Base-by-base conservation (phyloP, 1,284 basidiomycete species). In the Afroboletus lepidellus region DNA sequence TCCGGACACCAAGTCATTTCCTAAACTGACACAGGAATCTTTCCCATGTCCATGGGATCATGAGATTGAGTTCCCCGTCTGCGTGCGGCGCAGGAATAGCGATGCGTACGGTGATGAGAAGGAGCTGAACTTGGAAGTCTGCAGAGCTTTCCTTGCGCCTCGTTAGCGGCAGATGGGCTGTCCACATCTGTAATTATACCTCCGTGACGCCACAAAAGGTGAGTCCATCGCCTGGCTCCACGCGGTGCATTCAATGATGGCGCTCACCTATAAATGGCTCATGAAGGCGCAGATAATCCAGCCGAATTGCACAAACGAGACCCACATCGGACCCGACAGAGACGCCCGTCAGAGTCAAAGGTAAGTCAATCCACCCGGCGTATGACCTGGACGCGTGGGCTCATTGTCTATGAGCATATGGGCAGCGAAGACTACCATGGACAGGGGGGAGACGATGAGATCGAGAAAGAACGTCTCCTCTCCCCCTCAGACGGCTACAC, bases 371-470 rank as follows among this genome's bases (percentile, higher is more conserved):
- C 9, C 33, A 18, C 39, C n/a, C n/a, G 27, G 9, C 15, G 8
- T 18, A 38, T 37, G 8, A 24, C 37, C 4, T 21, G 27, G 15
- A 33, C 30, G 24, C 21, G 27, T 9, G 16, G 44, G 20, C 61
- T 56, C 42, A 65, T 21, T 15, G 32, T 20, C 23, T n/a, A 21
- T 27, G 16, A 46, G 21, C 41, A 61, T 39, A 69, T 69, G 63
- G 34, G n/a, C 32, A 36, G 15, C 39, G 30, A 54, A 34, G 21
- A 41, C 24, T 57, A 66, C 42, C 59, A 56, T 12, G 41, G 33
- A 33, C 58, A 50, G 20, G 27, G 15, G 25, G 27, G 15, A 21
- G 50, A 65, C 15, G 48, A 58, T 3, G 45, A 53, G 15, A 37
- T 55, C 23, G 60, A 66, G 30, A 55, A 53, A 18, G 55, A 63